phyloP scores from a whole-genome alignment of 495 filamentous ascomycete genomes.

The Hypoxylon perforatum region DNA sequence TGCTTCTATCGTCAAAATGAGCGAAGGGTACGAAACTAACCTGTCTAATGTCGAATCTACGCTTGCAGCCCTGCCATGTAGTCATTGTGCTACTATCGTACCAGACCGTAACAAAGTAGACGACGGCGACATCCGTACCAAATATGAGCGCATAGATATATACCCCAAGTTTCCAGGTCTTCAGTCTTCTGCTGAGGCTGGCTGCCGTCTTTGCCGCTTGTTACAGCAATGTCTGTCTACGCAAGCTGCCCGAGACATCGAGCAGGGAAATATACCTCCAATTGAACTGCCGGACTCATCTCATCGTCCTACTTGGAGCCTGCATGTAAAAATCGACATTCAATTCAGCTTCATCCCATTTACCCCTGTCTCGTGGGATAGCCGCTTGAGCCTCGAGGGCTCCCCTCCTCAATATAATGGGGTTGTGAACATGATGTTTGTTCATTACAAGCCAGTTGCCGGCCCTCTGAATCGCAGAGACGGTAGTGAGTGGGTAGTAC shows the following conservation, averaged over 20 bases:
- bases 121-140: neutral
- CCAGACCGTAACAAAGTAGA: neutral
- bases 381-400: neutral
- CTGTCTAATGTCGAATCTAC: neutral
- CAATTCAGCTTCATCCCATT: neutral
- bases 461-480: neutral
- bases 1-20: neutral
- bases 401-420: slow-evolving; percentile 3
- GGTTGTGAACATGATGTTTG: neutral
- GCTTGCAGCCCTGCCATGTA: neutral
- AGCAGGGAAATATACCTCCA: neutral
- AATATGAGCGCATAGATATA: neutral
- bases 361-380: neutral
- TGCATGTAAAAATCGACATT: neutral
- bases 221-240: neutral
- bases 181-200: neutral
- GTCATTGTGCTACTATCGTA: neutral
- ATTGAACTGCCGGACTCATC: neutral
- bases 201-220: neutral
- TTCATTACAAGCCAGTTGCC: neutral
- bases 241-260: neutral
- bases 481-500: neutral
- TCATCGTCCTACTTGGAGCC: neutral
- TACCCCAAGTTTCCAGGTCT: neutral
- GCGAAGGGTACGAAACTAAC: neutral